These are phyloP conservation scores for Phytophthora pisi DNA, from an alignment of 352 stramenopile genomes.

Conservation along the genomic window DNA sequence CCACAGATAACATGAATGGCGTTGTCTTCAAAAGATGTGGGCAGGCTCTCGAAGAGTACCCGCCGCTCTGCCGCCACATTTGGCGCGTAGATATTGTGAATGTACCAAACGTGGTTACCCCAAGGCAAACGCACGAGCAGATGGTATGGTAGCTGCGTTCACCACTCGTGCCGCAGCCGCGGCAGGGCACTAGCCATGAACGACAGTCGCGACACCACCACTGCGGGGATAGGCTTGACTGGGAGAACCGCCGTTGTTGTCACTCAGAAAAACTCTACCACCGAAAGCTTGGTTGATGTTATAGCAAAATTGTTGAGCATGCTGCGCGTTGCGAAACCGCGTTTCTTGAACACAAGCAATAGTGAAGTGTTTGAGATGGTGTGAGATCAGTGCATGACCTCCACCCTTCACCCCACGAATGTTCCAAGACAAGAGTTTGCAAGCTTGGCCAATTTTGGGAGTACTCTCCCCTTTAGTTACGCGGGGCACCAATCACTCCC, in stretches of 20 bases:
- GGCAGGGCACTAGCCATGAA: background rate
- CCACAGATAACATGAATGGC: constrained; percentile 15
- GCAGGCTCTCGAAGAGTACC: background rate
- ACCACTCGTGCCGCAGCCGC: background rate
- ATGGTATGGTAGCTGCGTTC: background rate
- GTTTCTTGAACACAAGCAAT: background rate
- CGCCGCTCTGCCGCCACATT: constrained; percentile 2
- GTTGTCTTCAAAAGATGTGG: constrained; percentile 7
- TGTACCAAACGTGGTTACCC: constrained; percentile 3
- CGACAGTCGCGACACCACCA: background rate
- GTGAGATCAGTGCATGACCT: background rate
- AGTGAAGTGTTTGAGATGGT: background rate
- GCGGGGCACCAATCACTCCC: too few relatives aligned
- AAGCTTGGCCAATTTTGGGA: background rate
- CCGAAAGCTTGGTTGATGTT: background rate
- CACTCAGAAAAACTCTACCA: background rate
- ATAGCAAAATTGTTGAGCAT: background rate
- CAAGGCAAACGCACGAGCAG: background rate
- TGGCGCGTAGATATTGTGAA: constrained; percentile 13
- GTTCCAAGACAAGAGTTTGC: background rate
- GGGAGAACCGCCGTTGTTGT: background rate
- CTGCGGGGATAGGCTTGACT: background rate
- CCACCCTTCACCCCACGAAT: background rate
- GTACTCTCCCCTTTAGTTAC: too few relatives aligned
- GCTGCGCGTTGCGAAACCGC: background rate